These are phyloP conservation scores for Tulasnella sp. DNA, from an alignment of 768 basidiomycete species.

Conservation along the genomic window DNA sequence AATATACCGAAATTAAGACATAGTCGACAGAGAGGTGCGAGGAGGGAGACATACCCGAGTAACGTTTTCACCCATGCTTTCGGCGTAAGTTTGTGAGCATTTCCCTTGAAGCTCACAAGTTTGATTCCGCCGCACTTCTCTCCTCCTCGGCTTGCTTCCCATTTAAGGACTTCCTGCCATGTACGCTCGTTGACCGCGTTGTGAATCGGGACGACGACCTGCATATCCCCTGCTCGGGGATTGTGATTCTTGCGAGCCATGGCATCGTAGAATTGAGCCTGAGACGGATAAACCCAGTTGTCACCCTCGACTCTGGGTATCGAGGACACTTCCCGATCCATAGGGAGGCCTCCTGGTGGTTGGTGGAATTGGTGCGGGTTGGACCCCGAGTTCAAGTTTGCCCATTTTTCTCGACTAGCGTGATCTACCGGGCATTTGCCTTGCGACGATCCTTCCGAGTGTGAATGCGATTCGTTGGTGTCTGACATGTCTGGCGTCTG, in stretches of 20 bases:
- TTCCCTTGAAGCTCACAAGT: slow-evolving; percentile 85
- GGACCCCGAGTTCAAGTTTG: slow-evolving; percentile 13
- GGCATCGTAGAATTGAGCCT: slow-evolving; percentile 96
- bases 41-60: slow-evolving; percentile 55
- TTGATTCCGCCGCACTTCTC: slow-evolving; percentile 70
- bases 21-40: neutral
- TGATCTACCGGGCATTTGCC: slow-evolving; percentile 58
- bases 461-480: neutral
- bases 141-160: slow-evolving; percentile 74
- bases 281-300: slow-evolving; percentile 93
- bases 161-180: slow-evolving; percentile 70
- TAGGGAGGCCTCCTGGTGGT: slow-evolving; percentile 36
- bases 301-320: slow-evolving; percentile 62
- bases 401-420: slow-evolving; percentile 36
- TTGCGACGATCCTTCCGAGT: slow-evolving; percentile 19
- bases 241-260: slow-evolving; percentile 92
- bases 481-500: neutral
- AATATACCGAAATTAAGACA: slow-evolving; percentile 1
- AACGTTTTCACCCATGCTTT: slow-evolving; percentile 74
- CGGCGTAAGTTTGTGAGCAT: slow-evolving; percentile 65
- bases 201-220: slow-evolving; percentile 92
- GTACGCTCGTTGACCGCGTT: slow-evolving; percentile 97
- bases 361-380: neutral
- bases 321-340: slow-evolving; percentile 70
- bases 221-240: slow-evolving; percentile 83